phyloP scores from a whole-genome alignment of 495 filamentous ascomycete species.

The Mytilinidion resinicola region DNA sequence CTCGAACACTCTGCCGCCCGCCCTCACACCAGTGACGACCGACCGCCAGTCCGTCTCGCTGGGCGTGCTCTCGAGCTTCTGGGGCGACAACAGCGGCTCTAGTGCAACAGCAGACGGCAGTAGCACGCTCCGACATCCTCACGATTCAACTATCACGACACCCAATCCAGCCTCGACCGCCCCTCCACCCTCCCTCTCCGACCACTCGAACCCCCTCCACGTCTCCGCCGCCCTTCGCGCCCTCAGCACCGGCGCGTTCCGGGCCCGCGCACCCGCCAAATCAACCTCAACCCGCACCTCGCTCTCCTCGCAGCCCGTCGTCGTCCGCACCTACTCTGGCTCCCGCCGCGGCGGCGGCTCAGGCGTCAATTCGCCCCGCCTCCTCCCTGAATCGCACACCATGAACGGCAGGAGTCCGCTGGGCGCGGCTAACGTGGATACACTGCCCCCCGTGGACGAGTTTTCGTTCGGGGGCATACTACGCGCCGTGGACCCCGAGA shows the following conservation, averaged over 20 bases:
- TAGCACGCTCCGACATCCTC: conserved; percentile 7
- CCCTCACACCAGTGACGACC: conserved; percentile 24
- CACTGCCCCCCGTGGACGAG: conserved; percentile 45
- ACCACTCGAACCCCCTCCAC: conserved; percentile 2
- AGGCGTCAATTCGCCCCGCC: conserved; percentile 12
- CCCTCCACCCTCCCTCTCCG: background rate
- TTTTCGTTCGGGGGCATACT: conserved; percentile 58
- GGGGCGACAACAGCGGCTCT: conserved; percentile 11
- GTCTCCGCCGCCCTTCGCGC: conserved; percentile 28
- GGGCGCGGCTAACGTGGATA: background rate
- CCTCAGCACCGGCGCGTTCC: conserved; percentile 25
- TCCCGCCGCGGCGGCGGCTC: conserved; percentile 20
- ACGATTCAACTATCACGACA: background rate
- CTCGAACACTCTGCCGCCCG: conserved; percentile 12
- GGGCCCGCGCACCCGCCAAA: conserved; percentile 24
- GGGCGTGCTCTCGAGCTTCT: conserved; percentile 23
- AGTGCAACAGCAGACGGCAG: conserved; percentile 6
- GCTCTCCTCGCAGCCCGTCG: conserved; percentile 30
- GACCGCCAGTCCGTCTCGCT: conserved; percentile 21
- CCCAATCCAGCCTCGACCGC: background rate
- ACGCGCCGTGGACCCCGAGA: conserved; percentile 53
- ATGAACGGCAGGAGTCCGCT: background rate
- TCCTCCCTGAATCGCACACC: conserved; percentile 8
- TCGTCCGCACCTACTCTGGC: conserved; percentile 34
- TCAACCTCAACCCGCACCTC: conserved; percentile 23